A percentile compares a stretch with the other conserved stretches of the same genome.
Evolutionary conservation across 176 grass and related monocot genomes (phyloP).

Genomic region (Avena atlantica): DNA sequence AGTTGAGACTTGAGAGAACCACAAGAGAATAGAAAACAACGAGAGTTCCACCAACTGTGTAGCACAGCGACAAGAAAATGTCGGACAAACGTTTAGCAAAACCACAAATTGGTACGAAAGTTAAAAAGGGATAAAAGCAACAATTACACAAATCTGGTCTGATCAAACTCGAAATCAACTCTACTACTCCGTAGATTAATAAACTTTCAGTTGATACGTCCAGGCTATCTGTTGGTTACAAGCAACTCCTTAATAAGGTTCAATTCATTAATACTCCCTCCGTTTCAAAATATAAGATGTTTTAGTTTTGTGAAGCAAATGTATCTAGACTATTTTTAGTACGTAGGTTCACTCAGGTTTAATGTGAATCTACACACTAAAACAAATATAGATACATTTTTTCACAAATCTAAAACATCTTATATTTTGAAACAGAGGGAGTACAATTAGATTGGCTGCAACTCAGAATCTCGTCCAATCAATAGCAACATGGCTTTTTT

Average conservation of each 20-base stretch:
- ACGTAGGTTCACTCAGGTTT: too few species aligned
- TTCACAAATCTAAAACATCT: too few species aligned
- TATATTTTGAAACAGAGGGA: too few species aligned
- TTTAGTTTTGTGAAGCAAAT: too few species aligned
- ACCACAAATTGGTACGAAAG: neutral
- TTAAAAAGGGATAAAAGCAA: neutral
- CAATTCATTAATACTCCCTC: neutral
- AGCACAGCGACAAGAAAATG: neutral
- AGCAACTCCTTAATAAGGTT: slow-evolving; percentile 1
- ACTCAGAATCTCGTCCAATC: neutral
- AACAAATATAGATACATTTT: too few species aligned
- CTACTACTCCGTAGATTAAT: neutral
- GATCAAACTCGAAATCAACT: slow-evolving; percentile 17
- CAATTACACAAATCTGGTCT: neutral
- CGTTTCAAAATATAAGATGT: too few species aligned
- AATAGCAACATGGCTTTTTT: neutral
- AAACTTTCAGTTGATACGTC: neutral
- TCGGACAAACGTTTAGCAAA: neutral
- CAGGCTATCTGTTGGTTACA: neutral
- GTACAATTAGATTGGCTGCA: neutral
- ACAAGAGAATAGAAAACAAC: neutral
- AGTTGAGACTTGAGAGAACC: neutral
- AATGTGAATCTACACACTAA: too few species aligned
- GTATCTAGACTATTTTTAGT: too few species aligned
- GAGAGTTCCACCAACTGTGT: too few species aligned